A percentile compares a stretch with the other conserved stretches of the same genome.
Evolutionary conservation across 306 rosid genomes (phyloP).

Genomic region (Dryas alaskensis): DNA sequence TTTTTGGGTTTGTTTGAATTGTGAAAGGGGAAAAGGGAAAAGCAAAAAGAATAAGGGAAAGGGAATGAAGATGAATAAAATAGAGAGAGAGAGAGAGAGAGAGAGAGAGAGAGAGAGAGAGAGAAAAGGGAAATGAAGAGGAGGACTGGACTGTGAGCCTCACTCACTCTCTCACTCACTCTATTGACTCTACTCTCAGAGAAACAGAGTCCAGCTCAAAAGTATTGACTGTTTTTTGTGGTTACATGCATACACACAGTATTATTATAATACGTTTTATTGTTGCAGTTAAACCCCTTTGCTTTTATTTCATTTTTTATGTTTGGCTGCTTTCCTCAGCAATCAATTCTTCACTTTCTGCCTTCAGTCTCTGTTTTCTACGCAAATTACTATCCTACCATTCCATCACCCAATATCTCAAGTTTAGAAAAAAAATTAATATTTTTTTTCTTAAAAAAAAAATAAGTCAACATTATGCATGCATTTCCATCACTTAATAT

Average conservation of each 20-base stretch:
- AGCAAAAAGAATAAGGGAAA: not conserved
- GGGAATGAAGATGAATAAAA: not conserved
- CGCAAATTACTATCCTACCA: not conserved
- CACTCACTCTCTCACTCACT: not conserved
- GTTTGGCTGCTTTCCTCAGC: constrained; percentile 2
- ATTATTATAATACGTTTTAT: not conserved
- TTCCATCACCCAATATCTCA: not conserved
- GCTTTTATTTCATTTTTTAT: not conserved
- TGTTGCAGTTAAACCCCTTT: not conserved
- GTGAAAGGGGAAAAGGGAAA: not conserved
- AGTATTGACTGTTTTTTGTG: not conserved
- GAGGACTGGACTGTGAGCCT: not conserved
- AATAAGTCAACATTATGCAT: not conserved
- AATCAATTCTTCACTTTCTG: not conserved
- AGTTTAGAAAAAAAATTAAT: no score
- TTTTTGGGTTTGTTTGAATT: constrained; percentile 6
- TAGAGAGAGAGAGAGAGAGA: no score
- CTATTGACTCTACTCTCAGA: not conserved
- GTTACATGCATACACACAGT: not conserved
- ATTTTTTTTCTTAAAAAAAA: no score
- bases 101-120: not conserved
- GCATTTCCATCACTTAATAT: not conserved
- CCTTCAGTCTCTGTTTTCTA: not conserved
- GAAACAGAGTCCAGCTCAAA: not conserved
- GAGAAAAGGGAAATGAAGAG: not conserved